phyloP scores from a whole-genome alignment of 169 alveolate species.

The Eimeria acervulina region DNA sequence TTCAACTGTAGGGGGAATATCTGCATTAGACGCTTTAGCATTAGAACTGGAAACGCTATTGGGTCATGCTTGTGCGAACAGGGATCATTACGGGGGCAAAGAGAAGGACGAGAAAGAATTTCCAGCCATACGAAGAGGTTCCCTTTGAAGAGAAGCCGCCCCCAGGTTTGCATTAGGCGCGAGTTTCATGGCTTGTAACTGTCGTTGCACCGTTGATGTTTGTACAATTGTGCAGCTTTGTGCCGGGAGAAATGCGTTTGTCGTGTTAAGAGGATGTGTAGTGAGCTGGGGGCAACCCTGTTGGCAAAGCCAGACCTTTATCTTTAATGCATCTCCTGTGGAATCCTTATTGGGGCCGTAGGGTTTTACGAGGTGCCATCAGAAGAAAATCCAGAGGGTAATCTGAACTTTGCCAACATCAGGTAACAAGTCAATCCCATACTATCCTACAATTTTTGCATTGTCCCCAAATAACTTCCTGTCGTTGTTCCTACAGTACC shows the following conservation, averaged over 20 bases:
- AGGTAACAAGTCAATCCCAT: constrained; percentile 85
- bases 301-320: not conserved
- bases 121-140: constrained; percentile 77
- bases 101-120: constrained; percentile 68
- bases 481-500: not conserved
- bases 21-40: not conserved
- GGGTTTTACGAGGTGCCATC: constrained; percentile 94
- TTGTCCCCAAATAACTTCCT: not conserved
- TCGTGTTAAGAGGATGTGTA: not conserved
- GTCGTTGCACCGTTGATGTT: not conserved
- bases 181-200: not conserved
- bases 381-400: constrained; percentile 91
- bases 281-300: not conserved
- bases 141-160: constrained; percentile 84
- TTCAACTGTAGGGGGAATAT: not conserved
- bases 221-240: not conserved
- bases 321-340: not conserved
- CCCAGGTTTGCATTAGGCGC: constrained; percentile 20
- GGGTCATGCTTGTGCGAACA: not conserved
- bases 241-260: not conserved
- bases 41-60: constrained; percentile 28
- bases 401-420: constrained; percentile 85
- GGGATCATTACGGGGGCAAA: constrained; percentile 74
- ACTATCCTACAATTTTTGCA: not conserved
- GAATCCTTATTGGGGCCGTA: not conserved